These are phyloP conservation scores for Xylaria palmicola DNA, from an alignment of 495 filamentous ascomycete genomes.

Conservation along the genomic window DNA sequence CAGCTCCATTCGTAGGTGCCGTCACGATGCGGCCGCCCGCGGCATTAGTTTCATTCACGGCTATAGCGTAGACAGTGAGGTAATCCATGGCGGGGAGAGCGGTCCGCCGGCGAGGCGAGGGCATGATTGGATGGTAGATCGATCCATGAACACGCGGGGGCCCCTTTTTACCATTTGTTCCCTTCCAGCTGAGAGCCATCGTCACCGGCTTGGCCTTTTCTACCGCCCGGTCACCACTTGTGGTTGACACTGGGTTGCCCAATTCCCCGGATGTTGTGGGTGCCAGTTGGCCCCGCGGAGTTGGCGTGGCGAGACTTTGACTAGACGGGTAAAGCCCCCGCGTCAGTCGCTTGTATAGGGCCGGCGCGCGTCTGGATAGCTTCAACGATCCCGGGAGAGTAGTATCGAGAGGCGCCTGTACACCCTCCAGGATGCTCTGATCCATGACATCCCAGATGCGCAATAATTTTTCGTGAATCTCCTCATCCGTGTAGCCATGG, in stretches of 20 bases:
- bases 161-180: constrained; percentile 16
- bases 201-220: constrained; percentile 1
- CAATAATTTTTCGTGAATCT: constrained; percentile 33
- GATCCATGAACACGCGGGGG: constrained; percentile 32
- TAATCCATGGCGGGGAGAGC: constrained; percentile 38
- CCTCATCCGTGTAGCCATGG: constrained; percentile 35
- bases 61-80: constrained; percentile 36
- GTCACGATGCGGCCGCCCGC: constrained; percentile 38
- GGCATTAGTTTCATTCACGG: constrained; percentile 38
- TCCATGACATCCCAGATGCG: constrained; percentile 41
- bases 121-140: constrained; percentile 31
- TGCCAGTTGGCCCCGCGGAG: constrained; percentile 11
- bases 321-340: constrained; percentile 32
- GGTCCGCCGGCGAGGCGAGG: constrained; percentile 33
- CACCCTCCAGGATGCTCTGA: constrained; percentile 36
- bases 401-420: constrained; percentile 30
- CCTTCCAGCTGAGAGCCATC: constrained; percentile 14
- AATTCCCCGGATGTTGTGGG: background rate
- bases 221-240: background rate
- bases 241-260: background rate
- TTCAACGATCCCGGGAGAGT: constrained; percentile 34
- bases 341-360: constrained; percentile 31
- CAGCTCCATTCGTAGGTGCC: constrained; percentile 38
- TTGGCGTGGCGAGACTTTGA: background rate
- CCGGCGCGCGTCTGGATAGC: constrained; percentile 35